phyloP scores from a whole-genome alignment of 2,329 filamentous ascomycete genomes.

The Proliferodiscus dingleyae region DNA sequence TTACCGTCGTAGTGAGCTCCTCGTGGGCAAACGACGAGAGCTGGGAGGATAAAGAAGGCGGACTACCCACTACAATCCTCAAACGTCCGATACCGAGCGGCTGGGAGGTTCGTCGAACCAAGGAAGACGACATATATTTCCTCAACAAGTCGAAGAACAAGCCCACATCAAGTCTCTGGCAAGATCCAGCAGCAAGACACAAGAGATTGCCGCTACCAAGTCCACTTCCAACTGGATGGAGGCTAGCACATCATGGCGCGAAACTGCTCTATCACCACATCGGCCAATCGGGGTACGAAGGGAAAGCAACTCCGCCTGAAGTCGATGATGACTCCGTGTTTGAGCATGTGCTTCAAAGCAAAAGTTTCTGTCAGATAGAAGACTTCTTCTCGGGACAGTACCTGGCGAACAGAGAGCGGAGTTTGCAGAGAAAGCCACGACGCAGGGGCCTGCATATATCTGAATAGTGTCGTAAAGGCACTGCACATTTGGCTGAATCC shows the following conservation, averaged over 20 bases:
- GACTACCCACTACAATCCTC: neutral
- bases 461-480: too few species aligned
- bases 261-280: neutral
- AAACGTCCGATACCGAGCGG: neutral
- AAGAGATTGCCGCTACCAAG: neutral
- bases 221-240: neutral
- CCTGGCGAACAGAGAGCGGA: too few species aligned
- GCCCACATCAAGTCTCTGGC: neutral
- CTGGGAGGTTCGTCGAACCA: neutral
- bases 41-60: neutral
- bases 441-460: too few species aligned
- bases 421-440: too few species aligned
- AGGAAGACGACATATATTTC: neutral
- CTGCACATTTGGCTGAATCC: too few species aligned
- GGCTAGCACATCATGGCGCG: too few species aligned
- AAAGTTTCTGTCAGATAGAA: neutral
- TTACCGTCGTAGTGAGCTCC: neutral
- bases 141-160: neutral
- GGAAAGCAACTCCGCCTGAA: neutral
- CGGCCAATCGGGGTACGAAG: neutral
- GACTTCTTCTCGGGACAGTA: too few species aligned
- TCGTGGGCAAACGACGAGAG: neutral
- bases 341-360: neutral
- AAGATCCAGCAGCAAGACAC: neutral
- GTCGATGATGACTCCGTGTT: neutral